Evolutionary conservation across 2,329 filamentous ascomycete species (phyloP).

Genomic region (Ascochyta fabae): DNA sequence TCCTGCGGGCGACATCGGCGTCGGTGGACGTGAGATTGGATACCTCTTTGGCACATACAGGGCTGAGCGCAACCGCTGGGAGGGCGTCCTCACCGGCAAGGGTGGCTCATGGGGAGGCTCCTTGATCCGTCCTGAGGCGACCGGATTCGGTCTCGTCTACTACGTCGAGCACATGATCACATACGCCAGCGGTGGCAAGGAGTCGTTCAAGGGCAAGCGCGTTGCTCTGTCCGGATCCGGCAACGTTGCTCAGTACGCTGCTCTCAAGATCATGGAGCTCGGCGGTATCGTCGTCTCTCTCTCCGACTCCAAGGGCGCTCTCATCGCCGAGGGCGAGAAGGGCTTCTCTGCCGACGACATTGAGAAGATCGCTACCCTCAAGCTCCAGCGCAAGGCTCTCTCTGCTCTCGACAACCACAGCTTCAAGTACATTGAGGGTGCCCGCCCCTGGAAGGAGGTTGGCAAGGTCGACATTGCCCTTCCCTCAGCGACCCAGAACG

Average conservation of each 20-base stretch:
- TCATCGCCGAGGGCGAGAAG: constrained; percentile 74
- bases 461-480: constrained; percentile 89
- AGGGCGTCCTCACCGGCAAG: constrained; percentile 96
- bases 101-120: constrained; percentile 90
- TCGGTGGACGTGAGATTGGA: constrained; percentile 88
- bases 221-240: constrained; percentile 96
- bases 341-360: constrained; percentile 83
- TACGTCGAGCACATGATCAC: constrained; percentile 63
- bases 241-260: constrained; percentile 97
- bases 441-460: constrained; percentile 89
- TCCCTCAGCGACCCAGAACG: constrained; percentile 95
- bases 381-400: constrained; percentile 84
- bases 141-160: constrained; percentile 95
- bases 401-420: constrained; percentile 72
- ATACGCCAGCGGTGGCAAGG: constrained; percentile 78
- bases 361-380: constrained; percentile 78
- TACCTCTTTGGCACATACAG: constrained; percentile 96
- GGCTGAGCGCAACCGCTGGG: constrained; percentile 85
- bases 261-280: constrained; percentile 94
- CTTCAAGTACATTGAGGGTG: constrained; percentile 87
- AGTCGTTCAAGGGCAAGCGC: constrained; percentile 86
- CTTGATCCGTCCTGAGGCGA: constrained; percentile 95
- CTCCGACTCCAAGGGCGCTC: constrained; percentile 86
- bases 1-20: constrained; percentile 95
- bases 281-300: constrained; percentile 91